Base-by-base conservation (phyloP, 495 filamentous ascomycete species). In the Corynascus novoguineensis region DNA sequence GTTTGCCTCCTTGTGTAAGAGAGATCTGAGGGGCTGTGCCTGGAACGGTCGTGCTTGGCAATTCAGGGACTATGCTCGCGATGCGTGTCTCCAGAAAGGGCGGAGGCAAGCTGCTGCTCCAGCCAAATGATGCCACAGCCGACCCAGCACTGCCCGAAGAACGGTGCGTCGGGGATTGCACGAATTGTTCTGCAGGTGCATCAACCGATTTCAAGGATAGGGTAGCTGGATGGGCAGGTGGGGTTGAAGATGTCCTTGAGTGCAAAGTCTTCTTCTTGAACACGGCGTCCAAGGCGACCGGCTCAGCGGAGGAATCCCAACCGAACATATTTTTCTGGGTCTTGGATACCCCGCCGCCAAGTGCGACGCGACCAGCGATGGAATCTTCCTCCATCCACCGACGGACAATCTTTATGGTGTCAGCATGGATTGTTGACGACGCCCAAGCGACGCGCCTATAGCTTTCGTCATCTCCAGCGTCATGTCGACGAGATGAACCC, bases 341-440 rank as follows among this genome's bases (percentile, higher is more conserved):
- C 22, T 71, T 73, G 57, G 69, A 64, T 8, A 64, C 67, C 8
- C 65, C 68, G 22, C 68, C 74, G 8, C 79, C 80, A 10, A 81
- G 66, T 0, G 73, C 73, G 12, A 72, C 69, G 24, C 75, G 74
- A 5, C 80, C 78, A 24, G 74, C 67, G 40, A 79, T 75, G 8
- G 76, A 78, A 58, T 82, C 82, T 62, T 84, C 78, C 48, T 79
- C 76, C 71, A 83, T 81, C 83, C 83, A 85, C 24, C 78, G 72
- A 22, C 73, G 71, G 27, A 84, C 80, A 27, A 79, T 80, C 59
- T 79, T 78, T 57, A 78, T 71, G 8, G 77, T 78, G 17, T 81
- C 77, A 14, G 65, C 64, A 35, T 77, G 78, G 12, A 82, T 62
- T 19, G 74, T 69, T 2, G 81, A 83, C 7, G 75, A 69, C 21